Base-by-base conservation (phyloP, 75 land plant species). In the Picea sitchensis region DNA sequence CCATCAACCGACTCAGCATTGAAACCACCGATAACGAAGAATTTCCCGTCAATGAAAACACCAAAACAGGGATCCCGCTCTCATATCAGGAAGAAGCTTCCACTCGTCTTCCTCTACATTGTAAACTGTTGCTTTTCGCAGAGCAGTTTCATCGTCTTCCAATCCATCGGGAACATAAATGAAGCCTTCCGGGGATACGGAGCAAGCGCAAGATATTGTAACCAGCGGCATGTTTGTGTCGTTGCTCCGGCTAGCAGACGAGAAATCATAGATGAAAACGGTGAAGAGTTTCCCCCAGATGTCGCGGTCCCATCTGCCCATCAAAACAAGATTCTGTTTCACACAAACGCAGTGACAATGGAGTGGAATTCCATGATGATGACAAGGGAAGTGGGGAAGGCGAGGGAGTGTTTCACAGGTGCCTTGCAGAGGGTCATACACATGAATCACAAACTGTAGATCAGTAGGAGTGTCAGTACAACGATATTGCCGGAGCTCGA, bases 161-260 rank as follows among this genome's bases (percentile, higher is more conserved):
- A 88, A 88, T 13, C 95, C 95, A 41, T 91, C 95, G 58, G 93
- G 90, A 14, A 91, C 84, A 58, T 76, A 71, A 21, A 93, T 82
- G 1, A 13, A 26, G 14, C 73, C 14, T 2, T 61, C 69, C 17
- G 61, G 61, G 0, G 31, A 85, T 0, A 82, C 86, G 1, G 80
- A 85, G 59, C 71, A 44, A 8, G 88, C 95, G 78, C 87, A 87
- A 67, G 87, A 85, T 30, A 88, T 83, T 58, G 89, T 31, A 34
- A 72, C 59, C 9, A 56, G 9, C 36, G 84, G 65, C 89, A 91
- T 87, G 44, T 81, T 76, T 59, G 58, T 14, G 9, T 88, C 93
- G n/a, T 60, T 34, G 31, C 82, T 75, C 91, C 91, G 91, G 38
- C 4, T 3, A 58, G 80, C 78, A 4, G 80, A 20, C 23, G 21